Evolutionary conservation across 2,329 filamentous ascomycete genomes (phyloP), one percentile per base, ranked within the genome.

Genomic region (Chaetomiaceae sp.): DNA sequence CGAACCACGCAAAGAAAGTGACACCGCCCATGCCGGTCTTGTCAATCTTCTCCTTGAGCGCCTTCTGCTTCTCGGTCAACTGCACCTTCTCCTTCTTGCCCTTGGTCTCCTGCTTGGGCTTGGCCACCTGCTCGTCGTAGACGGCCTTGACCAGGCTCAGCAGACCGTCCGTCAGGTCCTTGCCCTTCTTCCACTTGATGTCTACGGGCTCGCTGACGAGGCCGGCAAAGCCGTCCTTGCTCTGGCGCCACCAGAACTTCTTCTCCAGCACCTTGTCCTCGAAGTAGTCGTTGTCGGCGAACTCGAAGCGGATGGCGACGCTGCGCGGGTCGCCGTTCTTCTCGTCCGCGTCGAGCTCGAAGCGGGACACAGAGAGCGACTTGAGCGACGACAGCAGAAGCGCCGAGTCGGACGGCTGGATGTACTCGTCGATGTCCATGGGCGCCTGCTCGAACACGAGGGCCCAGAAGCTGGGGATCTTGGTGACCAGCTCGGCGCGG

Each of bases 391-490:
- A 76, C 56, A 85, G 78, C 53, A 97, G 79, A 55, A 93, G 73
- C 8, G 79, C 78, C 13, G 85, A 83, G 73, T 97, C 92, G 43
- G 80, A 79, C 38, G 89, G 86, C 66, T 89, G 85, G 66, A 97
- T 86, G 76, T 85, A 90, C 70, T 89, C 85, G 71, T 96, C 90
- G 61, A 99, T 80, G 57, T 96, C 89, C 41, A 80, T 77, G 2
- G 91, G 90, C 3, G 87, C 84, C 72, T 90, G 86, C 74, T 95
- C 88, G 67, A 97, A 79, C 51, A 96, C 91, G 52, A 95, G 81
- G n/a, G 88, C 78, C 93, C 93, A 97, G 81, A 97, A 99, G 73
- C 88, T 83, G 61, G 83, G 81, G 65, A 96, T 91, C 64, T 84
- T 76, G 57, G 79, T 70, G 58, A 93, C 74, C 57, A 89, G 70